Conservation (phyloP, 805 yeast genomes). For the Yarrowia divulgata region DNA sequence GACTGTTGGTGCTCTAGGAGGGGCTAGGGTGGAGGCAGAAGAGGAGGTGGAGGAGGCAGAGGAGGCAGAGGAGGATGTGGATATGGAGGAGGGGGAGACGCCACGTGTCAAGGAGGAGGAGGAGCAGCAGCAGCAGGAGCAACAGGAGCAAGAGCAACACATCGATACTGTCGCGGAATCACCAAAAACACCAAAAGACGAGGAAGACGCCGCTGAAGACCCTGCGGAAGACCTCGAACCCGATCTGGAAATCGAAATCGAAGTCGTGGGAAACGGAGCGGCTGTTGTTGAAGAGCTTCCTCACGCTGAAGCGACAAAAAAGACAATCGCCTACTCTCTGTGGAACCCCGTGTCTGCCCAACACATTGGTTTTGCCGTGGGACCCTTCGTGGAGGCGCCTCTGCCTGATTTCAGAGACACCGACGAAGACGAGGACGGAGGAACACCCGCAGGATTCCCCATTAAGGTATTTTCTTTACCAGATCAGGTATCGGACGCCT, state of each 20-base stretch:
- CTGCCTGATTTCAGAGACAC: slow-evolving; percentile 56
- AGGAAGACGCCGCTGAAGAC: slow-evolving; percentile 46
- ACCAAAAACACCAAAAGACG: too few species aligned
- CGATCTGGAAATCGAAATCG: slow-evolving; percentile 43
- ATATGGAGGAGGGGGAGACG: neutral
- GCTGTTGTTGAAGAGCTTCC: slow-evolving; percentile 76
- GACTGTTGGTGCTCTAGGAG: slow-evolving; percentile 69
- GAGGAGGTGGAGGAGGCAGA: slow-evolving; percentile 38
- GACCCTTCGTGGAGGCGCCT: slow-evolving; percentile 76
- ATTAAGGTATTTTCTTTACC: slow-evolving; percentile 70
- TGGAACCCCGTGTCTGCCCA: slow-evolving; percentile 91
- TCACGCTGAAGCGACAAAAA: slow-evolving; percentile 68
- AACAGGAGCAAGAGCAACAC: too few species aligned
- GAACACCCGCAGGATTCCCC: slow-evolving; percentile 53
- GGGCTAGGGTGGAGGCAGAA: slow-evolving; percentile 39
- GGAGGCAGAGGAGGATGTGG: slow-evolving; percentile 36
- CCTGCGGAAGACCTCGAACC: slow-evolving; percentile 41
- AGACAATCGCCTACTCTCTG: slow-evolving; percentile 72
- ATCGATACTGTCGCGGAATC: too few species aligned
- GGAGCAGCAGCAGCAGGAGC: too few species aligned
- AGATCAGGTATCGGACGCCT: slow-evolving; percentile 61
- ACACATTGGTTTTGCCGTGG: slow-evolving; percentile 94
- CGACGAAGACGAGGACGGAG: slow-evolving; percentile 51
- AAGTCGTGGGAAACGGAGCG: slow-evolving; percentile 13
- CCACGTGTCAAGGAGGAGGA: neutral